Evolutionary conservation across 2,329 filamentous ascomycete species (phyloP), one percentile per base, ranked within the genome.

Genomic region (Cladophialophora bantiana): DNA sequence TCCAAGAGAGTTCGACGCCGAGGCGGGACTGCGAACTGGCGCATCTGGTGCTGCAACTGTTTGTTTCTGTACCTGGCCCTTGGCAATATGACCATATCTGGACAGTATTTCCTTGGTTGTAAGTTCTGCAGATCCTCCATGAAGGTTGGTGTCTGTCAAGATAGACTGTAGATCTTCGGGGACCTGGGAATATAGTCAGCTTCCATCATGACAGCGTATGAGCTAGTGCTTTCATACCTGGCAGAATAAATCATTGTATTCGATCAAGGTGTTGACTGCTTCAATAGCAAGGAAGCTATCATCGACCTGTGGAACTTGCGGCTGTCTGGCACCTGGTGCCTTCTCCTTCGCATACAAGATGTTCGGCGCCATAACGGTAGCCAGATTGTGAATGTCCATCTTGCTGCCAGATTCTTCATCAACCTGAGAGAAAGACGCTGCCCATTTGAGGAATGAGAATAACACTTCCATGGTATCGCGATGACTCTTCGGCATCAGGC

Each of bases 311-410:
- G 86, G 87, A 6, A 84, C 85, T 76, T 89, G 90, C 50, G 86
- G 81, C 71, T 83, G 84, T 68, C 78, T 78, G 55, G 69, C 71
- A 64, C 78, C 80, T 54, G 79, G 77, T 68, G 78, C 75, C 68
- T 79, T 83, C 67, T 83, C 87, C 71, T 90, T 91, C 2, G 73
- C 70, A 73, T 91, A 94, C 12, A 97, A 85, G 68, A 99, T 93
- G 74, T 99, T 99, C 0, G 95, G 95, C 4, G 94, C 94, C 78
- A 99, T 97, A 70, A 99, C 95, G 2, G 96, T 98, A 3, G 95
- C 93, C 70, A 99, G 86, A 75, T 99, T 99, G 82, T 96, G 93
- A 61, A 96, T 91, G 77, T 99, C 95, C 95, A 99, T 99, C 84
- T 98, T 97, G 73, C 94, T 97, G 32, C 95, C 95, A 26, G 91